A percentile compares a stretch with the other conserved stretches of the same genome.
Conservation (phyloP, 352 stramenopile species). For the Thalassiosira ordinaria region DNA sequence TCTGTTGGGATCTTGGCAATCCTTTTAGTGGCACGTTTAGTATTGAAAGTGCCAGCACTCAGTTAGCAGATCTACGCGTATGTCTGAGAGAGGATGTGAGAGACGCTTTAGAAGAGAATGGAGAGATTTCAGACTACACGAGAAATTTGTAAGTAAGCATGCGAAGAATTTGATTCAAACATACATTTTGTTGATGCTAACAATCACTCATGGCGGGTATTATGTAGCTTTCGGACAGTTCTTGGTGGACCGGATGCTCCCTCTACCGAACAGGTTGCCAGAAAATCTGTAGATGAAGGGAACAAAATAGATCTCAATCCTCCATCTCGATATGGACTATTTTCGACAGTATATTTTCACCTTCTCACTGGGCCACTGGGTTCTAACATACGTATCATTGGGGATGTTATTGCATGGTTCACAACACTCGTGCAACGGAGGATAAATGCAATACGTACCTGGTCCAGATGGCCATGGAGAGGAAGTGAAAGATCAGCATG, state of each 20-base stretch:
- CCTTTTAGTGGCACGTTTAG: constrained; percentile 47
- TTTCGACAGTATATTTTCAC: constrained; percentile 46
- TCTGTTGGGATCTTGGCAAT: constrained; percentile 50
- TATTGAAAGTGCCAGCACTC: constrained; percentile 37
- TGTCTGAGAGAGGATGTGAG: constrained; percentile 39
- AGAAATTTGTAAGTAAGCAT: constrained; percentile 6
- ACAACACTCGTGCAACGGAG: constrained; percentile 20
- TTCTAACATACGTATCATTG: constrained; percentile 24
- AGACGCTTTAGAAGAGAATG: constrained; percentile 22
- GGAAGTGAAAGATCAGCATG: background rate
- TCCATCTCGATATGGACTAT: constrained; percentile 26
- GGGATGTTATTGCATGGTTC: constrained; percentile 35
- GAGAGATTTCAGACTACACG: constrained; percentile 29
- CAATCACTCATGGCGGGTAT: background rate
- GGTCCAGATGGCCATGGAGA: background rate
- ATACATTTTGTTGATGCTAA: background rate
- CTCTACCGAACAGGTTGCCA: background rate
- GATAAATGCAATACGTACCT: constrained; percentile 4
- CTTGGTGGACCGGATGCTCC: background rate
- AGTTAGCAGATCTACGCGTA: constrained; percentile 40
- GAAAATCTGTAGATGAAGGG: background rate
- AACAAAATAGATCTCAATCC: constrained; percentile 11
- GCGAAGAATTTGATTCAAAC: background rate
- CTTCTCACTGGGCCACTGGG: constrained; percentile 33
- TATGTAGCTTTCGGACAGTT: background rate